These are phyloP conservation scores for Aspergillus thermomutatus DNA, from an alignment of 2,329 filamentous ascomycete genomes.

Conservation along the genomic window DNA sequence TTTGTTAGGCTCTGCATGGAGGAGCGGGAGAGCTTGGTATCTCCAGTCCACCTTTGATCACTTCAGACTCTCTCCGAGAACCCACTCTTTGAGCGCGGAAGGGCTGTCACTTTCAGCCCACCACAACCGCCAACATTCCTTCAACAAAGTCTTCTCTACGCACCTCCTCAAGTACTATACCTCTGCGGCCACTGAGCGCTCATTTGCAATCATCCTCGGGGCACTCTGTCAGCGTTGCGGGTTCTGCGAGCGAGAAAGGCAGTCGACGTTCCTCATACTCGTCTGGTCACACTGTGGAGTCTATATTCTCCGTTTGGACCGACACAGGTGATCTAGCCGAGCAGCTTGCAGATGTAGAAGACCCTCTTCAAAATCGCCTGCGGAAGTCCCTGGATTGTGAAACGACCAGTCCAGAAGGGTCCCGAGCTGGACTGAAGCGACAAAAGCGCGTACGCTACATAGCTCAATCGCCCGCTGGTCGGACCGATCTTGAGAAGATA, in stretches of 20 bases:
- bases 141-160: constrained; percentile 61
- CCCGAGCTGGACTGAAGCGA: constrained; percentile 36
- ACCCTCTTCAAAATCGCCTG: constrained; percentile 72
- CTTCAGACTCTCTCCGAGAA: background rate
- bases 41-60: constrained; percentile 1
- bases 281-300: constrained; percentile 53
- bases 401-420: constrained; percentile 44
- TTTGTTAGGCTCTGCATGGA: background rate
- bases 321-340: constrained; percentile 94
- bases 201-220: constrained; percentile 34
- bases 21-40: background rate
- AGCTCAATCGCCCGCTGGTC: constrained; percentile 43
- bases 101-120: constrained; percentile 78
- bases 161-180: constrained; percentile 69
- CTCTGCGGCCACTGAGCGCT: constrained; percentile 67
- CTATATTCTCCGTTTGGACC: constrained; percentile 80
- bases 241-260: constrained; percentile 48
- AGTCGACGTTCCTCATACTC: constrained; percentile 51
- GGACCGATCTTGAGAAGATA: constrained; percentile 34
- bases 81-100: constrained; percentile 7
- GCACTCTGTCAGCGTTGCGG: constrained; percentile 34
- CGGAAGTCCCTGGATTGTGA: constrained; percentile 63
- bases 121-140: constrained; percentile 78
- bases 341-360: constrained; percentile 78
- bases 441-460: constrained; percentile 70